Conservation (phyloP, 1,284 basidiomycete genomes). For the Meira nashicola region DNA sequence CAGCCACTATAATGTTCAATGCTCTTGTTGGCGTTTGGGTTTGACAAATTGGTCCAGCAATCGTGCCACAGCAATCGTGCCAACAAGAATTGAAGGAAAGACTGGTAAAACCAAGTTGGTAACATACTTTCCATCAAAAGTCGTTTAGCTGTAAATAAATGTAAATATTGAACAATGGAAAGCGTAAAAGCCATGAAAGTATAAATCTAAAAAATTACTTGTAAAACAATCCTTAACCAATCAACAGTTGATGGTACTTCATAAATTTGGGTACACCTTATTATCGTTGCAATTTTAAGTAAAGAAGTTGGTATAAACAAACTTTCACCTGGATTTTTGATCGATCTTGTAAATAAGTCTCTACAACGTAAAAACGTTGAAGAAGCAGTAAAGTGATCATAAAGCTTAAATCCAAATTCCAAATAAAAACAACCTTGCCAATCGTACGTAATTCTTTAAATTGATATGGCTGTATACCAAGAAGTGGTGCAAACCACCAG, state of each 20-base stretch:
- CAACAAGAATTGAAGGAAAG: conserved; percentile 33
- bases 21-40: background rate
- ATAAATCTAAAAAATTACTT: conserved; percentile 20
- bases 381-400: conserved; percentile 13
- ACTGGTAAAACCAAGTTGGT: conserved; percentile 27
- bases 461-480: conserved; percentile 1
- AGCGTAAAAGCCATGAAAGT: conserved; percentile 2
- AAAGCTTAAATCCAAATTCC: conserved; percentile 15
- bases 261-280: conserved; percentile 11
- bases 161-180: background rate
- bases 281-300: conserved; percentile 19
- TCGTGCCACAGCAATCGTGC: no score
- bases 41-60: conserved; percentile 16
- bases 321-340: conserved; percentile 23
- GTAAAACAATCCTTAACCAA: background rate
- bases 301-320: conserved; percentile 23
- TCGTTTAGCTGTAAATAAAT: conserved; percentile 14
- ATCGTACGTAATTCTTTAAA: background rate
- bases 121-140: conserved; percentile 26
- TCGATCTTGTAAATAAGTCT: conserved; percentile 11
- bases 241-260: background rate
- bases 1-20: conserved; percentile 8
- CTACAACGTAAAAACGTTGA: conserved; percentile 14
- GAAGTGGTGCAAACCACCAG: background rate
- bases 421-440: background rate